phyloP scores from a whole-genome alignment of 2,329 filamentous ascomycete species.

The Lachnellula subtilissima region DNA sequence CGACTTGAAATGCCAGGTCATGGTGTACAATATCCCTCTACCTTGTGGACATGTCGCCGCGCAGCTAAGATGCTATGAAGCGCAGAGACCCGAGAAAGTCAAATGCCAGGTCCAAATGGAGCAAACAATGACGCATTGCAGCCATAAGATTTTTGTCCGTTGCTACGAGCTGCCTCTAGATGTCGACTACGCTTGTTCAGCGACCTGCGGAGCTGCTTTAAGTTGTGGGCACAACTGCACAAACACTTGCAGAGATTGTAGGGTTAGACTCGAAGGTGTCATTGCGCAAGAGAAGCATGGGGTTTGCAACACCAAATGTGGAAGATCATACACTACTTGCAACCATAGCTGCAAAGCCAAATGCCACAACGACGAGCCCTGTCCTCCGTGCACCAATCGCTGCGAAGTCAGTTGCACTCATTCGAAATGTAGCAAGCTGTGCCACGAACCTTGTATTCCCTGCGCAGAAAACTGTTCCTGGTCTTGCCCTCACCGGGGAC shows the following conservation, averaged over 20 bases:
- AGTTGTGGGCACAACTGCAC: slow-evolving; percentile 57
- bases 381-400: slow-evolving; percentile 41
- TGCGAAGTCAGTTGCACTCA: slow-evolving; percentile 56
- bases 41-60: slow-evolving; percentile 40
- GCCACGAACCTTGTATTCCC: slow-evolving; percentile 56
- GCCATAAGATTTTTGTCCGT: slow-evolving; percentile 44
- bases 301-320: slow-evolving; percentile 45
- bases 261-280: slow-evolving; percentile 29
- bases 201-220: slow-evolving; percentile 41
- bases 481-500: slow-evolving; percentile 46
- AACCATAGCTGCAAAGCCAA: slow-evolving; percentile 45
- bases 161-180: slow-evolving; percentile 46
- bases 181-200: slow-evolving; percentile 42
- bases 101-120: slow-evolving; percentile 44
- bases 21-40: slow-evolving; percentile 29
- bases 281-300: slow-evolving; percentile 39
- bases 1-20: slow-evolving; percentile 33
- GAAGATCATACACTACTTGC: slow-evolving; percentile 49
- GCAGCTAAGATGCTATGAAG: slow-evolving; percentile 35
- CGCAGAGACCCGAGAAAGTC: slow-evolving; percentile 42
- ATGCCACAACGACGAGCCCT: slow-evolving; percentile 49
- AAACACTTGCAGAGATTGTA: slow-evolving; percentile 46
- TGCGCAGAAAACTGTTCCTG: slow-evolving; percentile 55
- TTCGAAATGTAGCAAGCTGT: slow-evolving; percentile 49
- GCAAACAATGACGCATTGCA: slow-evolving; percentile 49